These are phyloP conservation scores for Samsoniella hepiali DNA, from an alignment of 2,329 filamentous ascomycete genomes.

Conservation along the genomic window DNA sequence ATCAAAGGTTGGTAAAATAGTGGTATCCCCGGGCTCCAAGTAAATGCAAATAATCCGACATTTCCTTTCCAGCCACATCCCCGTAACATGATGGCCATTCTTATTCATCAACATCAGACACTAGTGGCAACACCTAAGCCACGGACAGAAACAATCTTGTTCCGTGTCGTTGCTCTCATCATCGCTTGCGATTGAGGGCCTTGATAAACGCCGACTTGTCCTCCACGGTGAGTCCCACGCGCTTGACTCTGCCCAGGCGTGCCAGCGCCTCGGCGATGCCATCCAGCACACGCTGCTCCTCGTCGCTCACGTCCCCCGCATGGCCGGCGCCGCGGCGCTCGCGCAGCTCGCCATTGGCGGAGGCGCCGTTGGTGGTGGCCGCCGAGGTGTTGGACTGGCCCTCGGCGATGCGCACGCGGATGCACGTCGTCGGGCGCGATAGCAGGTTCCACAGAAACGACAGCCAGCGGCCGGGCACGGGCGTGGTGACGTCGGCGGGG, in stretches of 20 bases:
- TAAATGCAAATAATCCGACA: constrained; percentile 17
- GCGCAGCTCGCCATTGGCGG: constrained; percentile 29
- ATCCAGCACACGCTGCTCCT: constrained; percentile 72
- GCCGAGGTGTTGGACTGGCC: constrained; percentile 55
- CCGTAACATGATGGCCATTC: constrained; percentile 11
- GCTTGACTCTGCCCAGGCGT: constrained; percentile 81
- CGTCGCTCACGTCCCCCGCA: constrained; percentile 38
- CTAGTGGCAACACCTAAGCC: neutral
- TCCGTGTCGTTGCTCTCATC: constrained; percentile 7
- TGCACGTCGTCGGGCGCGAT: constrained; percentile 79
- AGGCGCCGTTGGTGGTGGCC: constrained; percentile 35
- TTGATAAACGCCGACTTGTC: constrained; percentile 83
- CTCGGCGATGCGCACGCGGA: constrained; percentile 86
- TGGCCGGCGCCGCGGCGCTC: constrained; percentile 25
- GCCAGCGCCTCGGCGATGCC: constrained; percentile 81
- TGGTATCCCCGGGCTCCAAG: constrained; percentile 18
- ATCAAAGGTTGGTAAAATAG: neutral
- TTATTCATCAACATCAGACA: constrained; percentile 12
- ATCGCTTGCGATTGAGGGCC: constrained; percentile 52
- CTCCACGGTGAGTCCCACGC: constrained; percentile 76
- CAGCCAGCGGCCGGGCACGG: constrained; percentile 70
- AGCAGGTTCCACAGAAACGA: constrained; percentile 83
- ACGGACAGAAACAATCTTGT: neutral
- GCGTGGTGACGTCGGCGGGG: constrained; percentile 85
- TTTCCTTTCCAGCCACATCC: neutral